Evolutionary conservation across 139 green algal genomes (phyloP), one percentile per base, ranked within the genome.

Genomic region (Coelastrella sp.): DNA sequence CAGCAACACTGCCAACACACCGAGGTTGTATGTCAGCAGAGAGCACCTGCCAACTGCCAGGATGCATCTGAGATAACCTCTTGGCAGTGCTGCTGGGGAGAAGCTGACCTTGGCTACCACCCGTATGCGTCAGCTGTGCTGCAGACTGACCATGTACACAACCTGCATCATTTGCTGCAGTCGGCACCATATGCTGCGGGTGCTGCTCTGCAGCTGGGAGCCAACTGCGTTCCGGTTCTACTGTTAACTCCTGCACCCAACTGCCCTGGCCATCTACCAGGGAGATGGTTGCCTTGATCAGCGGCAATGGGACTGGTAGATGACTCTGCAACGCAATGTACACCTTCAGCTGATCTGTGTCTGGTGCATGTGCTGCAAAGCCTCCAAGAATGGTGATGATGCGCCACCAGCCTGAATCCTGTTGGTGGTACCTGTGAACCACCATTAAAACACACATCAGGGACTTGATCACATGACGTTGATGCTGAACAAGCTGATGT

Each of bases 391-490:
- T 69, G 8, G 78, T 64, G 0, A 92, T 2, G 41, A 84, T 85
- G 41, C 85, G 85, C 78, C 85, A 89, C 89, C 89, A 92, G 27
- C 89, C 89, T 50, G 79, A 90, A 68, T 92, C 89, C 72, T 91
- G 84, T 60, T 84, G 86, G 23, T 76, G 32, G 76, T 85, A 62
- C 81, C 81, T 86, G 66, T 7, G 38, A 15, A 69, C n/a, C n/a
- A n/a, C n/a, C n/a, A n/a, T n/a, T n/a, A n/a, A n/a, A n/a, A n/a
- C n/a, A n/a, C n/a, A n/a, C n/a, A n/a, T n/a, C n/a, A n/a, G n/a
- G n/a, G n/a, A n/a, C n/a, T n/a, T n/a, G n/a, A n/a, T n/a, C n/a
- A n/a, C n/a, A n/a, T n/a, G n/a, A n/a, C n/a, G n/a, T n/a, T n/a
- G n/a, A n/a, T n/a, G n/a, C n/a, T n/a, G n/a, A n/a, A n/a, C n/a